Percentiles rank a stretch among this genome's conserved stretches.
phyloP scores from a whole-genome alignment of 768 basidiomycete species.

The Filobasidium wieringae region DNA sequence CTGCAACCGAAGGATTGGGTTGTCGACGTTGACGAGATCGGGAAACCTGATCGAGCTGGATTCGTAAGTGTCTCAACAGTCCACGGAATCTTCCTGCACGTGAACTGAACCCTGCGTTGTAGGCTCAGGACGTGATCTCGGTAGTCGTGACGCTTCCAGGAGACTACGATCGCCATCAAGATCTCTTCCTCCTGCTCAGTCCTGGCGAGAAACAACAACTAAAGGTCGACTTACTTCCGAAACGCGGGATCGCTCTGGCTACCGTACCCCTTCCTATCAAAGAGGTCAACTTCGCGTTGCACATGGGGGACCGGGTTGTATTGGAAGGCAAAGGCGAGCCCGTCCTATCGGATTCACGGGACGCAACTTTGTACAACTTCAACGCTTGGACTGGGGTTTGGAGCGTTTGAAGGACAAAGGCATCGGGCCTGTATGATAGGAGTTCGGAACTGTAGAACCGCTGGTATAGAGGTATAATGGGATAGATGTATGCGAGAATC shows the following conservation, averaged over 20 bases:
- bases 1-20: constrained; percentile 23
- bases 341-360: constrained; percentile 9
- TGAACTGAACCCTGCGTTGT: background rate
- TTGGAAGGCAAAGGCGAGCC: constrained; percentile 21
- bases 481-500: no score
- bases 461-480: no score
- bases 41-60: constrained; percentile 27
- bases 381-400: constrained; percentile 35
- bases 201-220: constrained; percentile 1
- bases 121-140: constrained; percentile 37
- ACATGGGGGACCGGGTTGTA: background rate
- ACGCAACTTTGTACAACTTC: constrained; percentile 24
- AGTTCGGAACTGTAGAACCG: no score
- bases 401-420: no score
- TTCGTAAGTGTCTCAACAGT: constrained; percentile 21
- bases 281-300: constrained; percentile 22
- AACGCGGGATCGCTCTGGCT: constrained; percentile 12
- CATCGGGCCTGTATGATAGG: no score
- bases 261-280: constrained; percentile 23
- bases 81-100: background rate
- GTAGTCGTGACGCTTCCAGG: constrained; percentile 20
- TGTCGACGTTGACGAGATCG: constrained; percentile 20
- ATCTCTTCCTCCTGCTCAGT: constrained; percentile 4
- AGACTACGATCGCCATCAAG: background rate
- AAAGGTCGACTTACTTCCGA: background rate